Base-by-base conservation (phyloP, 1,284 basidiomycete genomes). In the Porphyrellus sp. region DNA sequence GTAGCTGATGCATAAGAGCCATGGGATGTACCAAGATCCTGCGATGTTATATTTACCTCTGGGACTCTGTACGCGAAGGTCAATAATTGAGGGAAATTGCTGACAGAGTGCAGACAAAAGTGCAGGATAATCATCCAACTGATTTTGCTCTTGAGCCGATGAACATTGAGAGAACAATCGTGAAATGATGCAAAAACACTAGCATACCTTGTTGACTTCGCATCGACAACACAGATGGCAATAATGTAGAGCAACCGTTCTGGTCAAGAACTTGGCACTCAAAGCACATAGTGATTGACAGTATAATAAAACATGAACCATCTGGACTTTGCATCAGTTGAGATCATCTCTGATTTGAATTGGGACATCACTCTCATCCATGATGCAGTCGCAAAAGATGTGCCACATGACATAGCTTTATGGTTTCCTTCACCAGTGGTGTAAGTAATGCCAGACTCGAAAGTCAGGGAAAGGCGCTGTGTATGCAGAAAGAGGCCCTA, bases 181-280 rank as follows among this genome's bases (percentile, higher is more conserved):
- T 93, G 54, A 93, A 91, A 77, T 98, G 96, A 72, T 98, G 96
- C 60, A 99, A 78, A 77, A 98, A 98, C 53, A 90, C 91, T 96
- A 64, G 42, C 45, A 44, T 13, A 27, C 15, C 30, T 8, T 6
- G 11, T 58, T 42, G 58, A 27, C 3, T 1, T 42, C 33, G 8
- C 6, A 13, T 24, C 18, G 27, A 6, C 2, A 21, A 35, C 20
- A 12, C 34, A 1, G 9, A 63, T 33, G 4, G 37, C 15, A 8
- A 24, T 3, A 45, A 28, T 67, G 91, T 92, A 87, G 46, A 98
- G 80, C 15, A 92, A 91, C 73, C 97, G 96, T 81, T 98, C 98
- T 98, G 78, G 98, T 95, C 58, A 95, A 68, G 54, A 98, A 83
- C 75, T 98, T 94, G 59, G 69, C 93, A 94, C 73, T 95, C 94